Base-by-base conservation (phyloP, 768 basidiomycete genomes). In the Guyanaporus albipodus region DNA sequence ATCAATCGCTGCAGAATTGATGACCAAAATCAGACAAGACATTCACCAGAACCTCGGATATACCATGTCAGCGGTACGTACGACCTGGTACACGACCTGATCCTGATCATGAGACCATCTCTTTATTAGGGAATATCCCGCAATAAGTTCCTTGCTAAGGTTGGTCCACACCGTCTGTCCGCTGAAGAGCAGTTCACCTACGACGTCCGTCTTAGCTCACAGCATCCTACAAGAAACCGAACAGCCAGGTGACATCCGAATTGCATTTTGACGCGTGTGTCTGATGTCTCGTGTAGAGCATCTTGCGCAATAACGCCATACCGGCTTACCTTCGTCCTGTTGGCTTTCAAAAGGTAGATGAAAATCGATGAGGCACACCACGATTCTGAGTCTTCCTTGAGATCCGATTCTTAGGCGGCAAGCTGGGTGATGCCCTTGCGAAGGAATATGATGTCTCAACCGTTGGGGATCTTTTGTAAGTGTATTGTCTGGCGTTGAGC, bases 121-220 rank as follows among this genome's bases (percentile, higher is more conserved):
- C 26, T 17, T 34, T 32, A 12, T 4, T 27, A 93, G 91, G 93
- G 93, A 2, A 83, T 97, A 46, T 82, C 91, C 12, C 76, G 91
- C 59, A 97, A 95, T 61, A 96, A 97, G 64, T 94, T 94, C 56
- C 74, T 98, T 21, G 89, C 96, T 0, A 99, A 99, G 78, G 91
- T 90, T 3, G 24, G 59, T 42, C 44, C 39, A 59, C 42, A 17
- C 21, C 39, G 28, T 42, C 8, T 8, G 11, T 38, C 15, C 29
- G 18, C 26, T n/a, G 6, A 3, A n/a, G 22, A 18, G 26, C 9
- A 52, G n/a, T 45, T 48, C 45, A 39, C 18, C 8, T 17, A 38
- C 52, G 15, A 55, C 48, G 21, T 44, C 17, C 11, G 44, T 24
- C 32, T 26, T 48, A 94, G 88, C 77, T 99, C 15, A 79, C 82